Base-by-base conservation (phyloP, 305 asterid species). In the Solanum chacoense region DNA sequence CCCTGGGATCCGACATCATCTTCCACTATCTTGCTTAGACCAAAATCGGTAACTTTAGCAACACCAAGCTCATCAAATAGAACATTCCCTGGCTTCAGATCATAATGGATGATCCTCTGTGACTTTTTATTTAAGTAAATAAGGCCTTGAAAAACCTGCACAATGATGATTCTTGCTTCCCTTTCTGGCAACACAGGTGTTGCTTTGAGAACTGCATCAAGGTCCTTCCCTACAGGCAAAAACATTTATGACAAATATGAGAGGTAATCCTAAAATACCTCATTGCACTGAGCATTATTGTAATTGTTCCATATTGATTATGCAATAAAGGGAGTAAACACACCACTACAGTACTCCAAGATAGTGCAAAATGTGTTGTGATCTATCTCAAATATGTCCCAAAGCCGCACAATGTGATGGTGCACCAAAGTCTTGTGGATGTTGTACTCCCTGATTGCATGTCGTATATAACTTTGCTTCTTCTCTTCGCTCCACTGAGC, bases 401-500 rank as follows among this genome's bases (percentile, higher is more conserved):
- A 97, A 86, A 97, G 98, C 80, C 97, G 99, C 87, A 97, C 99
- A 88, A 97, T 97, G 93, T 97, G 95, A 90, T 93, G 94, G 89
- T 97, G 99, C 90, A 94, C 96, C 96, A 97, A 93, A 18, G 97
- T 93, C 91, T 96, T 97, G 90, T 97, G 99, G 90, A 97, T 96
- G 93, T 96, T 96, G 95, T 97, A 97, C 93, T 97, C 99, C 94
- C 99, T 93, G 92, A 97, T 96, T 36, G 99, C 99, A 91, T 97
- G 99, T 3, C 99, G 96, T 90, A 96, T 93, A 86, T 97, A 97
- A 88, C 98, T 96, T 92, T 95, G 99, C 95, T 97, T 97, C 95
- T 96, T 96, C 85, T 96, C 99, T 93, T 97, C 99, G 86, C 99
- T 95, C 99, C 99, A 97, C 91, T 97, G 98, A 86, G 99, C 97